Conservation (phyloP, 1,284 basidiomycete genomes). For the Acaromyces ingoldii region DNA sequence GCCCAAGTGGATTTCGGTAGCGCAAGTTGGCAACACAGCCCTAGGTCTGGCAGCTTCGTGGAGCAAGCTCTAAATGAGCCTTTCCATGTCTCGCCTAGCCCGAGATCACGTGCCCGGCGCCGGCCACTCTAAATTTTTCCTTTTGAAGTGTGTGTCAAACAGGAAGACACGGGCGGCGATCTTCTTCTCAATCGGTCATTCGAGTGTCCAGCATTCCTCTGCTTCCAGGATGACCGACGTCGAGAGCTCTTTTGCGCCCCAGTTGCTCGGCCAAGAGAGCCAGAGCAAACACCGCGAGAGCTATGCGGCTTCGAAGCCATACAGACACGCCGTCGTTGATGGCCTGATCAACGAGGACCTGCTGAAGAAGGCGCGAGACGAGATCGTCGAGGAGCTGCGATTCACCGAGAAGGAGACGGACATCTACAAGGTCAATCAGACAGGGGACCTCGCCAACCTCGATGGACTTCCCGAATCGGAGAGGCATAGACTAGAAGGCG, state of each 20-base stretch:
- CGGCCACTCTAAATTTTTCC: too few relatives aligned
- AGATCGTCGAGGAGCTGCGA: constrained; percentile 74
- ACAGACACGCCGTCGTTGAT: constrained; percentile 76
- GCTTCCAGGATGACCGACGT: too few relatives aligned
- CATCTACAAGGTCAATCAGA: constrained; percentile 98
- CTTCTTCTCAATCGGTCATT: too few relatives aligned
- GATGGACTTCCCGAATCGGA: constrained; percentile 62
- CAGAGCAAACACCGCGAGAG: constrained; percentile 9
- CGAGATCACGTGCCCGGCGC: too few relatives aligned
- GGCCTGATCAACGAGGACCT: constrained; percentile 80
- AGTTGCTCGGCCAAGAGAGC: background rate
- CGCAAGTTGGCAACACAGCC: too few relatives aligned
- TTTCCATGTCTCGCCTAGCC: too few relatives aligned
- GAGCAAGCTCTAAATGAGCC: too few relatives aligned
- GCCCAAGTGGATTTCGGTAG: too few relatives aligned
- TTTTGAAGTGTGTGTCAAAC: too few relatives aligned
- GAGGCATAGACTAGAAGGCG: constrained; percentile 33
- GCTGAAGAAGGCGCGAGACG: constrained; percentile 69
- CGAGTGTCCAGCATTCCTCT: too few relatives aligned
- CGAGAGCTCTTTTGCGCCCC: background rate
- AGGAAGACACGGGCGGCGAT: too few relatives aligned
- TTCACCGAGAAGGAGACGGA: constrained; percentile 98
- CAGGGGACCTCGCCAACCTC: constrained; percentile 89
- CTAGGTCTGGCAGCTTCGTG: too few relatives aligned
- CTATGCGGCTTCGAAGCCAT: constrained; percentile 58